Conservation (phyloP, 2,329 filamentous ascomycete genomes). For the Phoma sp. region DNA sequence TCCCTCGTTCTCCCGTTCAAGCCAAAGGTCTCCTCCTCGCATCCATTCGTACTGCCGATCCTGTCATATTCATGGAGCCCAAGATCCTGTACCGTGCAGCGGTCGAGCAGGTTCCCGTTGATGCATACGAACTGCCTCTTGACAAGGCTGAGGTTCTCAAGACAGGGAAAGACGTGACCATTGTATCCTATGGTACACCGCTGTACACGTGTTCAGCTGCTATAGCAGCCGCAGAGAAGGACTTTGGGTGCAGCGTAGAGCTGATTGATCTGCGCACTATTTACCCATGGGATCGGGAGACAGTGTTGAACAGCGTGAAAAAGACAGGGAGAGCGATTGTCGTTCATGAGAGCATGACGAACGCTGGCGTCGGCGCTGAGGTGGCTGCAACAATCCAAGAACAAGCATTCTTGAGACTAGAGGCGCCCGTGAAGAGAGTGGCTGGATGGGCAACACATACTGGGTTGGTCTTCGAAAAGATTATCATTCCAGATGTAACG, state of each 20-base stretch:
- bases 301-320: slow-evolving; percentile 78
- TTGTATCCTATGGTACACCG: slow-evolving; percentile 89
- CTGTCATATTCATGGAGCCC: slow-evolving; percentile 91
- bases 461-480: slow-evolving; percentile 74
- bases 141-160: slow-evolving; percentile 86
- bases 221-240: slow-evolving; percentile 75
- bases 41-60: slow-evolving; percentile 78
- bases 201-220: slow-evolving; percentile 83
- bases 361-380: slow-evolving; percentile 86
- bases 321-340: slow-evolving; percentile 88
- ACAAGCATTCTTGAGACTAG: slow-evolving; percentile 80
- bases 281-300: slow-evolving; percentile 89
- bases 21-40: slow-evolving; percentile 85
- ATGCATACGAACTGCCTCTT: slow-evolving; percentile 80
- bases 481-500: slow-evolving; percentile 79
- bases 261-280: slow-evolving; percentile 87
- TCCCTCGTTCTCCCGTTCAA: slow-evolving; percentile 84
- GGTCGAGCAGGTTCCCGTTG: slow-evolving; percentile 86
- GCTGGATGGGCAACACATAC: slow-evolving; percentile 90
- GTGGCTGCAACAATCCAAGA: slow-evolving; percentile 89
- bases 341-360: slow-evolving; percentile 91
- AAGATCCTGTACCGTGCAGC: slow-evolving; percentile 92
- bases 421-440: slow-evolving; percentile 83
- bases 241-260: slow-evolving; percentile 77
- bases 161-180: slow-evolving; percentile 77